Evolutionary conservation across 2,329 filamentous ascomycete genomes (phyloP), one percentile per base, ranked within the genome.

Genomic region (Endoconidiophora laricicola): DNA sequence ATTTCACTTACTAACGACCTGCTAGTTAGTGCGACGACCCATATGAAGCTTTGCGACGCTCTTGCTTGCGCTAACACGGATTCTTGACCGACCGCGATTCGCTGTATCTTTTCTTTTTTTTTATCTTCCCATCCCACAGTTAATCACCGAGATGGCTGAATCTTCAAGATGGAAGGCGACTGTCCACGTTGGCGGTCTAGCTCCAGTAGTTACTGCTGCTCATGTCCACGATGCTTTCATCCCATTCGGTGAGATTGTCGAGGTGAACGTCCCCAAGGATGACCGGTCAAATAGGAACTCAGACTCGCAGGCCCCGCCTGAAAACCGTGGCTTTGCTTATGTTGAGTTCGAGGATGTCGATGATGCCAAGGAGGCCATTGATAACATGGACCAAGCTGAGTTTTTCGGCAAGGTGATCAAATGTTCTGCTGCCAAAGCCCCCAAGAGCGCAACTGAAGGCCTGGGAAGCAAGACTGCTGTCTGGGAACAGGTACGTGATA

Each of bases 321-420:
- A 42, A n/a, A 91, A 98, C 63, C 75, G 88, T 48, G 91, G 93
- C 1, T 98, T 96, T 64, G 91, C 88, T 52, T 96, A 98, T 62
- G 85, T 98, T 46, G 91, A 98, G 61, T 98, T 85, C 60, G 87
- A 95, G 59, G 76, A 86, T 52, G 73, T 79, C 10, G 77, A 81
- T 52, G 91, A 98, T 65, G 90, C 88, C 24, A 81, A 81, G 60
- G 90, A 96, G 66, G 91, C 91, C 46, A 94, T 98, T 63, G 87
- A 96, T 71, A 98, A 98, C 62, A 96, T 98, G 90, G 86, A 98
- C 62, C 87, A 94, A 63, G 83, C 88, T 54, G 90, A 96, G 67
- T 76, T 98, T 43, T 96, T 90, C 62, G 93, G 91, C 9, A 78
- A 86, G 53, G 81, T 91, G 12, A 82, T 98, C 63, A 94, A 88